Base-by-base conservation (phyloP, 1,284 basidiomycete genomes). In the Leccinum pachyderme region DNA sequence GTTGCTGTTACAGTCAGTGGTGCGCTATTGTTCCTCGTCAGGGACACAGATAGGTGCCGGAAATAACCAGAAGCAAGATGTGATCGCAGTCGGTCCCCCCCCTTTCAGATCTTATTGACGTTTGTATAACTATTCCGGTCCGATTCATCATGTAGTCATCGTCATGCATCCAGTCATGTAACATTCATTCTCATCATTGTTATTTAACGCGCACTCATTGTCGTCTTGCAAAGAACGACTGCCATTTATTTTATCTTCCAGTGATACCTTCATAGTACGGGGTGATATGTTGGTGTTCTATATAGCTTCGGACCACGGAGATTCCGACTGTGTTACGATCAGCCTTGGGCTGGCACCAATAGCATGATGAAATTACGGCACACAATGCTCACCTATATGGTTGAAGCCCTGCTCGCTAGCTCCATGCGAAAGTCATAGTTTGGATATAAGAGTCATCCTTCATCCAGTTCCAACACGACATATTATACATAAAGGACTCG, bases 21-120 rank as follows among this genome's bases (percentile, higher is more conserved):
- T 25, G 51, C 15, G 6, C 33, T 59, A n/a, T 27, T 69, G 11
- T 57, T 69, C 53, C 55, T 66, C 28, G 24, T 69, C 39, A 59
- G 59, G 50, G 67, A 67, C 4, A 47, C 28, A 2, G 66, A 65
- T 43, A 48, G 48, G 37, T 62, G 63, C 47, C 58, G 41, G 37
- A 49, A 52, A 12, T 25, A 45, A 22, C 45, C 5, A 9, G 55
- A 60, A n/a, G 39, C 31, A 13, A 65, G 33, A 35, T 41, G 5
- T 12, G 35, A 9, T 28, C 65, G n/a, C n/a, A 35, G n/a, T 37
- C 35, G n/a, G 9, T 9, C n/a, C 35, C 35, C 18, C 37, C 37
- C 37, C 5, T 18, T 18, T 18, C 18, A 18, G 6, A 41, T 41
- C 22, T 22, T 22, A 2, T 41, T 11, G 7, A 12, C 18, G 39